A percentile compares a stretch with the other conserved stretches of the same genome.
Conservation (phyloP, 2,329 filamentous ascomycete genomes). For the Arthrinium puccinioides region DNA sequence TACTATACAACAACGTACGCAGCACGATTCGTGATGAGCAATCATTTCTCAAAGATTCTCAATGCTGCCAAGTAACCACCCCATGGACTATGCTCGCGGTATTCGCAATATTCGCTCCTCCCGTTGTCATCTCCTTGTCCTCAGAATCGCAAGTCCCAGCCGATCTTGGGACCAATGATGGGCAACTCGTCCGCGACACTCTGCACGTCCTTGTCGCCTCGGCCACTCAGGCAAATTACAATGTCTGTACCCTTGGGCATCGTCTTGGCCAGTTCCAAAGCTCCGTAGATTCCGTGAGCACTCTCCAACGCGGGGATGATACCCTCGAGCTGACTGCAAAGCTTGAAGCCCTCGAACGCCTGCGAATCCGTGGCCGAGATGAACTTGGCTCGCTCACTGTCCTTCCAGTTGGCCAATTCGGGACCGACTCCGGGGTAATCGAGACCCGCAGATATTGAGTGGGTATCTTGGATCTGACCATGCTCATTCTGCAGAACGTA, state of each 20-base stretch:
- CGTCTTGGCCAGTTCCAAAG: conserved; percentile 83
- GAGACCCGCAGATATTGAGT: conserved; percentile 91
- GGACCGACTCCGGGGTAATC: conserved; percentile 97
- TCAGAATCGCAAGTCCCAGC: conserved; percentile 60
- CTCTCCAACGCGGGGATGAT: conserved; percentile 96
- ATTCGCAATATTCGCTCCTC: no score
- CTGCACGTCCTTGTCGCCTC: conserved; percentile 98
- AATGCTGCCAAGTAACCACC: no score
- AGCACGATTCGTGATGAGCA: no score
- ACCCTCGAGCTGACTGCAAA: conserved; percentile 82
- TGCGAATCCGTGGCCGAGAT: conserved; percentile 86
- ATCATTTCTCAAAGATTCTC: no score
- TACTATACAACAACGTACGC: no score
- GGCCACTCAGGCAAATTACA: conserved; percentile 86
- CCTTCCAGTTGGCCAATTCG: conserved; percentile 90
- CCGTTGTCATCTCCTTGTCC: no score
- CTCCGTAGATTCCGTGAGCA: conserved; percentile 85
- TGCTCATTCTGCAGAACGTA: conserved; percentile 91
- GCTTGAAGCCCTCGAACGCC: conserved; percentile 79
- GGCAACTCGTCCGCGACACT: conserved; percentile 93
- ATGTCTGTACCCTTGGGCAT: conserved; percentile 85
- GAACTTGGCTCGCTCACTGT: conserved; percentile 77
- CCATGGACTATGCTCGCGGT: no score
- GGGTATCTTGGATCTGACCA: conserved; percentile 90
- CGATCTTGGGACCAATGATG: conserved; percentile 80